Evolutionary conservation across 805 yeast species (phyloP), one percentile per base, ranked within the genome.

Genomic region (Yarrowia porcina): DNA sequence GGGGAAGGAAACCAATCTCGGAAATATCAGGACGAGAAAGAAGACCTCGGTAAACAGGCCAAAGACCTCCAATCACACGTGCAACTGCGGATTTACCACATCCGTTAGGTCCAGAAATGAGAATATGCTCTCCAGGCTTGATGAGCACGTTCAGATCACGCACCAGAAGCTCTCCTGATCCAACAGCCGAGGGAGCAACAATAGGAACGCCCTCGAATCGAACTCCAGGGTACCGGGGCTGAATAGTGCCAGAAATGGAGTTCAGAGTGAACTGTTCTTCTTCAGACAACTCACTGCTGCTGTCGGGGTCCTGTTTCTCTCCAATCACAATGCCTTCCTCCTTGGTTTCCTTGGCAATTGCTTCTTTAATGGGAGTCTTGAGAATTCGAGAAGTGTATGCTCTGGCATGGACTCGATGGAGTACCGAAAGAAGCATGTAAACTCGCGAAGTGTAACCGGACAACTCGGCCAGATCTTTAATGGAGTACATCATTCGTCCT

Each of bases 391-490:
- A 54, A 18, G 44, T 63, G 64, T 75, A 75, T 3, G 72, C 69
- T 47, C 70, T 66, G 36, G 91, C 87, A 72, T 90, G 96, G 15
- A 88, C 93, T 70, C 88, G 83, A 75, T 92, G 97, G 64, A 92
- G 77, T 28, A 85, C 85, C n/a, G 88, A 79, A 62, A 92, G 76
- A 59, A 92, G 77, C 18, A 83, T 82, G 75, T 89, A 92, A 4
- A 92, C 88, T 67, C 97, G 77, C 69, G 90, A 93, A 0, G 97
- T 90, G 71, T 89, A 88, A 12, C 97, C 97, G 0, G 96, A 89
- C 62, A 92, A 80, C 72, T 87, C 92, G n/a, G 94, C 88, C 21
- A 92, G 82, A 74, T 91, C 97, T 73, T 92, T 92, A 67, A 91
- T 88, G 1, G 97, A 90, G 74, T 90, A 90, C 97, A 92, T 91